A percentile compares a stretch with the other conserved stretches of the same genome.
Conservation (phyloP, 2,329 filamentous ascomycete species). For the Trichophyton equinum region DNA sequence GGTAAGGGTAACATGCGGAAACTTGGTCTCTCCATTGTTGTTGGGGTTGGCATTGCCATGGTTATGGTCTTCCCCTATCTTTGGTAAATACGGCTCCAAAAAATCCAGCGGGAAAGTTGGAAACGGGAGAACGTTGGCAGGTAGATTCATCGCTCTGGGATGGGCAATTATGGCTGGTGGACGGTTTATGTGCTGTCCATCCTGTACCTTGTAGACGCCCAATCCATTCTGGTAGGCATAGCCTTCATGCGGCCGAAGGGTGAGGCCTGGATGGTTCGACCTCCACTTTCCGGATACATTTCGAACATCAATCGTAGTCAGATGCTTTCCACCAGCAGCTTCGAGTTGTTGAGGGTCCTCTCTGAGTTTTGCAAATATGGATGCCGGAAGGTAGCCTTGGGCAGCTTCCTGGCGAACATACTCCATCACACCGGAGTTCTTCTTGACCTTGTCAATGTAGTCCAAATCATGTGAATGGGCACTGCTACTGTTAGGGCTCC, state of each 20-base stretch:
- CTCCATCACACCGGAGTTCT: constrained; percentile 38
- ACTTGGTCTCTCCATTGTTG: constrained; percentile 18
- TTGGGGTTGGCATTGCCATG: background rate
- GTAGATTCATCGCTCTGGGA: constrained; percentile 14
- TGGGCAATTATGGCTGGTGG: constrained; percentile 7
- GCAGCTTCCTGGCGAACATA: constrained; percentile 33
- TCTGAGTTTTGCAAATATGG: constrained; percentile 37
- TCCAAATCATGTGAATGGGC: constrained; percentile 37
- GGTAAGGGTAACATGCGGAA: constrained; percentile 62
- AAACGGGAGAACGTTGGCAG: constrained; percentile 34
- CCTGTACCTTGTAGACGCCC: constrained; percentile 28
- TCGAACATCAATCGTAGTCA: constrained; percentile 37
- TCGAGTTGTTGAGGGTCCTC: constrained; percentile 34
- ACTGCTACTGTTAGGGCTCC: constrained; percentile 29
- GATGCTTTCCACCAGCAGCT: constrained; percentile 35
- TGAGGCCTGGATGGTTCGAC: constrained; percentile 32
- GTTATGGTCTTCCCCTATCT: constrained; percentile 10
- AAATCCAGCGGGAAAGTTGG: constrained; percentile 34
- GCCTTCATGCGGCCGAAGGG: constrained; percentile 34
- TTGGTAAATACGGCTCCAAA: constrained; percentile 42
- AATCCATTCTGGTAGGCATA: constrained; percentile 34
- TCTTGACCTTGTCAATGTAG: constrained; percentile 36
- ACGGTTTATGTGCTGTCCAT: constrained; percentile 10
- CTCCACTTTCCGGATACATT: constrained; percentile 39
- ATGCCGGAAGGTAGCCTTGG: constrained; percentile 37